A percentile compares a stretch with the other conserved stretches of the same genome.
Evolutionary conservation across 2,329 filamentous ascomycete genomes (phyloP).

Genomic region (Mycosphaerella sp.): DNA sequence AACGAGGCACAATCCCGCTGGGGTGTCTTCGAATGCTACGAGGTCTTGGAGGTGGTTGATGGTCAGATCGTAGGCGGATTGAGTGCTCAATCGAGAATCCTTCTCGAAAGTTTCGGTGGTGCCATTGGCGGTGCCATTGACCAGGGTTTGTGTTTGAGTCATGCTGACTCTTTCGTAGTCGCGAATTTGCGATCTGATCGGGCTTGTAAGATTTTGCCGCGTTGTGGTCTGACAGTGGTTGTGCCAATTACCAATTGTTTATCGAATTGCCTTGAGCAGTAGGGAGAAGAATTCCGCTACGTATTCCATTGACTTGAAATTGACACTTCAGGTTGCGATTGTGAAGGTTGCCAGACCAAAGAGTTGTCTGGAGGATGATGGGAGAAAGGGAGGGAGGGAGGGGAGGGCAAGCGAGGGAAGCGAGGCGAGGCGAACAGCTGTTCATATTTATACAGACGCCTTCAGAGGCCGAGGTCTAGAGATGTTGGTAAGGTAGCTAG

Average conservation of each 20-base stretch:
- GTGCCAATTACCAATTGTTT: not conserved
- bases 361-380: too few relatives aligned
- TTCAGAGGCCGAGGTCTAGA: constrained; percentile 9
- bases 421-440: not conserved
- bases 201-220: not conserved
- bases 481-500: not conserved
- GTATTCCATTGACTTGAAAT: constrained; percentile 10
- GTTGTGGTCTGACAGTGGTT: not conserved
- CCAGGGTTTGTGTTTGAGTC: constrained; percentile 8
- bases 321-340: not conserved
- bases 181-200: not conserved
- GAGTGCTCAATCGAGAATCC: constrained; percentile 6
- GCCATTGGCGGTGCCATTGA: constrained; percentile 13
- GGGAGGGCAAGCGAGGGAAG: not conserved
- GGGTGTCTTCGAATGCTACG: constrained; percentile 35
- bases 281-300: constrained; percentile 16
- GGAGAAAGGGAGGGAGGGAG: not conserved
- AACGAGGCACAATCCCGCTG: constrained; percentile 40
- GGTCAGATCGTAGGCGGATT: constrained; percentile 21
- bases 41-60: constrained; percentile 36
- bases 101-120: constrained; percentile 9
- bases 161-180: constrained; percentile 6
- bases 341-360: not conserved
- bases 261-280: constrained; percentile 16
- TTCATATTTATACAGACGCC: not conserved